Evolutionary conservation across 768 basidiomycete species (phyloP).

Genomic region (Udeniomyces megalosporus): DNA sequence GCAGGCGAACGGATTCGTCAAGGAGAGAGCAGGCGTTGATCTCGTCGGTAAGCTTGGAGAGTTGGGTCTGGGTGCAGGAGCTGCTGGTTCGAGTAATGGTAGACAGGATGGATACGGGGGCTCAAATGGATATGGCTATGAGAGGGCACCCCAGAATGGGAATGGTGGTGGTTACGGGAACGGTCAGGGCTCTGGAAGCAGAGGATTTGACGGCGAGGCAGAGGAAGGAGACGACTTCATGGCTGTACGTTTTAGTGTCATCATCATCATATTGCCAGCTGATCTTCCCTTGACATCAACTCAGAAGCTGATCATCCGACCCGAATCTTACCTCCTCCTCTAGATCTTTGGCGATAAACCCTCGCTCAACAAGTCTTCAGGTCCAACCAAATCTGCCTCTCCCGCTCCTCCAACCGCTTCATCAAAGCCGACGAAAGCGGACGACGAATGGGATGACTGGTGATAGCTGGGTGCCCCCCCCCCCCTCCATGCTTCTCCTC

Average conservation of each 20-base stretch:
- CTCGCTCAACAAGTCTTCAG: neutral
- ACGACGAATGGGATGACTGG: conserved; percentile 27
- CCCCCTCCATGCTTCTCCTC: too few relatives aligned
- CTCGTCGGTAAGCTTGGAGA: conserved; percentile 61
- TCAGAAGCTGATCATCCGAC: too few relatives aligned
- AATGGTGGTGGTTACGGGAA: too few relatives aligned
- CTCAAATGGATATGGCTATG: too few relatives aligned
- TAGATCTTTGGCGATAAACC: conserved; percentile 13
- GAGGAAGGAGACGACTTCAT: conserved; percentile 45
- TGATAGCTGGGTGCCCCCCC: neutral
- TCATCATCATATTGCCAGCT: neutral
- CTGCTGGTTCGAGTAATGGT: conserved; percentile 34
- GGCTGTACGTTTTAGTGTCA: neutral
- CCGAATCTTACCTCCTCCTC: too few relatives aligned
- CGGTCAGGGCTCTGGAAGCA: conserved; percentile 18
- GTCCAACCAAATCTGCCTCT: neutral
- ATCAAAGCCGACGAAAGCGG: conserved; percentile 30
- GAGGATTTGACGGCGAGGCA: conserved; percentile 30
- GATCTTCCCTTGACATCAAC: too few relatives aligned
- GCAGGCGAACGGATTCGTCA: conserved; percentile 27
- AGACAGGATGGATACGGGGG: neutral
- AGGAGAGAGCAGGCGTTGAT: conserved; percentile 68
- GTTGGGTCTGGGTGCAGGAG: conserved; percentile 37
- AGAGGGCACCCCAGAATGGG: neutral
- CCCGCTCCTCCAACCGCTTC: too few relatives aligned